phyloP scores from a whole-genome alignment of 768 basidiomycete genomes.

The Boletus patriciae region DNA sequence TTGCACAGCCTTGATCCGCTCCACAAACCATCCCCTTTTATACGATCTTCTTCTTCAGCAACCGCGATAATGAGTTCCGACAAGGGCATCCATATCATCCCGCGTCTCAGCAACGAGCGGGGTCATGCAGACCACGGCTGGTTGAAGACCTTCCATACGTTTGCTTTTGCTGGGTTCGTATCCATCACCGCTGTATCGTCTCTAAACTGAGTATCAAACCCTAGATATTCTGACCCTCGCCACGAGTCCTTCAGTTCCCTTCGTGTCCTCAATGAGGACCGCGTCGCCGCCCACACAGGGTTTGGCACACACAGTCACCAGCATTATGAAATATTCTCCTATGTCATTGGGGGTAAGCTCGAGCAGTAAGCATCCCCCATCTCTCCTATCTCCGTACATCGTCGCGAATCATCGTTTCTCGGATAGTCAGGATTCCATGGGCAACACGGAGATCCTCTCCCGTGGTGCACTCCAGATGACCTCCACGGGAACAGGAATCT shows the following conservation, averaged over 20 bases:
- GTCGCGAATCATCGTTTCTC: neutral
- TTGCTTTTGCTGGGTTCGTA: slow-evolving; percentile 66
- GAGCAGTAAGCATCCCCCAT: slow-evolving; percentile 61
- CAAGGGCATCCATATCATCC: slow-evolving; percentile 39
- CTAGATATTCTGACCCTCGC: slow-evolving; percentile 58
- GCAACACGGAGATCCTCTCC: slow-evolving; percentile 84
- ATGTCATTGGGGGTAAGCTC: slow-evolving; percentile 74
- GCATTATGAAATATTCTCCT: slow-evolving; percentile 91
- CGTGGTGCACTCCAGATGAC: slow-evolving; percentile 92
- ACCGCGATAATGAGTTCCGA: slow-evolving; percentile 15
- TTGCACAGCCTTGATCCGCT: neutral
- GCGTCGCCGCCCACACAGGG: slow-evolving; percentile 71
- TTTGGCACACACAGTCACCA: slow-evolving; percentile 85
- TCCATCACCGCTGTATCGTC: slow-evolving; percentile 12
- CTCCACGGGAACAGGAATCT: slow-evolving; percentile 88
- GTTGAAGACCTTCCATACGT: slow-evolving; percentile 87
- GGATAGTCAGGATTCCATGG: slow-evolving; percentile 83
- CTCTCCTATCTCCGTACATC: neutral
- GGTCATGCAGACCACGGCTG: slow-evolving; percentile 80
- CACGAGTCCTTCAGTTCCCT: slow-evolving; percentile 70
- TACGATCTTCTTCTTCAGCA: neutral
- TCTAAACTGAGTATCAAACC: slow-evolving; percentile 3
- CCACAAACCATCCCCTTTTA: neutral
- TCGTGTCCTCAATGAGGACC: slow-evolving; percentile 91
- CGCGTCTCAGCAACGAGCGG: slow-evolving; percentile 60